These are phyloP conservation scores for Trametes versicolor DNA, from an alignment of 1,284 basidiomycete genomes.

Conservation along the genomic window DNA sequence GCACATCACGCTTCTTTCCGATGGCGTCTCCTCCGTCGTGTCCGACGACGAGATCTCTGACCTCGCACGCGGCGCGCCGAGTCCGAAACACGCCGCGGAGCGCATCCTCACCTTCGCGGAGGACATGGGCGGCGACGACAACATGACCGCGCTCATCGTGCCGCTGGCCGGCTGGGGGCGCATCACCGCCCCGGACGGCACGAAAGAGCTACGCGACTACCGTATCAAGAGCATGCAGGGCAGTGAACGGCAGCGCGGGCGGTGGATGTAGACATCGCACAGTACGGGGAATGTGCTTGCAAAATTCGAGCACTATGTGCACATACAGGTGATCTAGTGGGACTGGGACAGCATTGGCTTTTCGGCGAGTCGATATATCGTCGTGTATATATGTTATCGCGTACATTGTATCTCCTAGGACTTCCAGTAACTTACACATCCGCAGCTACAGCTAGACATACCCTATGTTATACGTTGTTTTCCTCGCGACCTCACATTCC, in stretches of 20 bases:
- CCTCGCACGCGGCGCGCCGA: slow-evolving; percentile 76
- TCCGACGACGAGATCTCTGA: slow-evolving; percentile 97
- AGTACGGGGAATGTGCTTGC: too few relatives aligned
- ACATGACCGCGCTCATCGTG: slow-evolving; percentile 92
- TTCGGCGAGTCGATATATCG: neutral
- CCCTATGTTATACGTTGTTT: neutral
- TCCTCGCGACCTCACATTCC: neutral
- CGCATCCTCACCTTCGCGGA: slow-evolving; percentile 90
- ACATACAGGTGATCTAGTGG: slow-evolving; percentile 2
- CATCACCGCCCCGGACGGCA: slow-evolving; percentile 81
- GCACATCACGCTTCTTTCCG: slow-evolving; percentile 85
- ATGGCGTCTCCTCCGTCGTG: slow-evolving; percentile 91
- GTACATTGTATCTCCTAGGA: slow-evolving; percentile 23
- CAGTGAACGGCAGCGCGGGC: slow-evolving; percentile 74
- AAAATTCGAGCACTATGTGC: neutral
- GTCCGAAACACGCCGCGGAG: slow-evolving; percentile 85
- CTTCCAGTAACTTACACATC: neutral
- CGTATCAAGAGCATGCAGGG: slow-evolving; percentile 78
- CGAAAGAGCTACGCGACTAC: slow-evolving; percentile 85
- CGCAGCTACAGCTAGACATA: neutral
- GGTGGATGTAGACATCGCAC: slow-evolving; percentile 58
- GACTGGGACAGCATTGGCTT: neutral
- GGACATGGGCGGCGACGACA: slow-evolving; percentile 91
- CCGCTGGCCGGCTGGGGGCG: slow-evolving; percentile 94
- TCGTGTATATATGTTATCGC: slow-evolving; percentile 8